Percentiles rank a stretch among this genome's conserved stretches.
Evolutionary conservation across 345 rosid species (phyloP).

Genomic region (Mallotus nudiflorus): DNA sequence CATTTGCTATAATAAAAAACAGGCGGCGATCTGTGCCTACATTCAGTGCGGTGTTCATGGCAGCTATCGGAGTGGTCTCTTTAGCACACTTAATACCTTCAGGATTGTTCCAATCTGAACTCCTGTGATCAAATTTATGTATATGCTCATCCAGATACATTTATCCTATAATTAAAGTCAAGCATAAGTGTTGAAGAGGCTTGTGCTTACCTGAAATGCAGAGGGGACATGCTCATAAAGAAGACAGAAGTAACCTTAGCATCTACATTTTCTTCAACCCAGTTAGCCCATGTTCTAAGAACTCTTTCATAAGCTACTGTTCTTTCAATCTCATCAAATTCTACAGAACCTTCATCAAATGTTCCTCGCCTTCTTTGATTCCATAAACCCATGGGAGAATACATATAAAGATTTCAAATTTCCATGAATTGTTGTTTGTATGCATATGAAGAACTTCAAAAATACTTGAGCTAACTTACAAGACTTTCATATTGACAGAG

Average conservation of each 20-base stretch:
- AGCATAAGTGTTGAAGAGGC: background rate
- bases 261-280: slow-evolving; percentile 28
- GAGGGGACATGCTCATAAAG: slow-evolving; percentile 35
- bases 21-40: slow-evolving; percentile 28
- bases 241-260: slow-evolving; percentile 20
- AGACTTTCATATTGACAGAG: slow-evolving; percentile 43
- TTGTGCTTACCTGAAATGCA: slow-evolving; percentile 25
- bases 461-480: slow-evolving; percentile 38
- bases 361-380: slow-evolving; percentile 17
- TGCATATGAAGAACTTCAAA: background rate
- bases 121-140: slow-evolving; percentile 7
- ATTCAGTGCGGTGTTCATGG: background rate
- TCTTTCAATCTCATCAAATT: slow-evolving; percentile 26
- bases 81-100: slow-evolving; percentile 22
- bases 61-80: slow-evolving; percentile 21
- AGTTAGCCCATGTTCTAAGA: slow-evolving; percentile 25
- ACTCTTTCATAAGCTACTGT: slow-evolving; percentile 26
- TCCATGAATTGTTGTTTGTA: background rate
- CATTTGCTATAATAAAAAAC: background rate
- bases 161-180: background rate
- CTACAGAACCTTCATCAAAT: slow-evolving; percentile 10
- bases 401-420: background rate
- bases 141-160: background rate
- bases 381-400: background rate
- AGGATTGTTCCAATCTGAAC: slow-evolving; percentile 28